phyloP scores from a whole-genome alignment of 1,284 basidiomycete species.

The Anthracocystis walkeri region DNA sequence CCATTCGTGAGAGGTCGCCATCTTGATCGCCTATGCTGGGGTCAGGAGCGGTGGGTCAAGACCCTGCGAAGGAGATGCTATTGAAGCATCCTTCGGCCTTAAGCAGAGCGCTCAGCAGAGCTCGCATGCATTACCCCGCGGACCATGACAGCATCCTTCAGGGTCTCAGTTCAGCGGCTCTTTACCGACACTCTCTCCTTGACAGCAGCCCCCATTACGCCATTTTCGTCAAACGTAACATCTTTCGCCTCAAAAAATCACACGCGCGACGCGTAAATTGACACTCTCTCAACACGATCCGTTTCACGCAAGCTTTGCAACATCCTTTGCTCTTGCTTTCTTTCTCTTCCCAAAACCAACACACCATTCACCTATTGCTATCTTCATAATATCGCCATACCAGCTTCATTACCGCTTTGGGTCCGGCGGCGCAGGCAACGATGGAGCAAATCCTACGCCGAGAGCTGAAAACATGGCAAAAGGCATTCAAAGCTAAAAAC shows the following conservation, averaged over 20 bases:
- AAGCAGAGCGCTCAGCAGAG: too few species aligned
- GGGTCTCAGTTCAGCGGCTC: background rate
- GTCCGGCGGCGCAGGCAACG: background rate
- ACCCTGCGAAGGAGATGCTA: background rate
- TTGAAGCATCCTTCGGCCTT: background rate
- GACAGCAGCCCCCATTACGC: background rate
- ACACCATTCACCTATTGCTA: constrained; percentile 1
- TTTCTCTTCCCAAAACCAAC: background rate
- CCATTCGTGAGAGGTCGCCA: constrained; percentile 38
- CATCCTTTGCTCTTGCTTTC: background rate
- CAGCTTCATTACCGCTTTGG: too few species aligned
- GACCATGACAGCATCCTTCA: constrained; percentile 1
- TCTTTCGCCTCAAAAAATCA: background rate
- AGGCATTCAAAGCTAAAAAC: constrained; percentile 43
- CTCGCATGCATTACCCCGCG: background rate
- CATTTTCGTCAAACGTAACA: background rate
- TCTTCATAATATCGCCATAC: too few species aligned
- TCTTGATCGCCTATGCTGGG: background rate
- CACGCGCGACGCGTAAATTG: constrained; percentile 14
- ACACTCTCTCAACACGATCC: background rate
- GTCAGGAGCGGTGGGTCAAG: too few species aligned
- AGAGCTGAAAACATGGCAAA: constrained; percentile 55
- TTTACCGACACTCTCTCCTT: background rate
- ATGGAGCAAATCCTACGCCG: constrained; percentile 53
- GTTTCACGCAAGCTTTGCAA: background rate